These are phyloP conservation scores for Hippophae rhamnoides DNA, from an alignment of 306 rosid genomes.

Conservation along the genomic window DNA sequence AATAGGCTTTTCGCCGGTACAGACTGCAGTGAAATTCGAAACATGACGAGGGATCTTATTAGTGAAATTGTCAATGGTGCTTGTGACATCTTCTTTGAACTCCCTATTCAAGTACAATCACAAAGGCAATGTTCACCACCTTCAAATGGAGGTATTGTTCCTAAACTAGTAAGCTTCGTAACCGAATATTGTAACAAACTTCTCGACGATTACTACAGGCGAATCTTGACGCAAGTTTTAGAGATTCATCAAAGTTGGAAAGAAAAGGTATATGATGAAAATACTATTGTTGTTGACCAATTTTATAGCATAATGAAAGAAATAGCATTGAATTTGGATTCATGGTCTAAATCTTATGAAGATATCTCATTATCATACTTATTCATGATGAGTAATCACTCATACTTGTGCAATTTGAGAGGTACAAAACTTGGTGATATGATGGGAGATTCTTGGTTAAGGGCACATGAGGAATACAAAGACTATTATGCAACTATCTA, in stretches of 20 bases:
- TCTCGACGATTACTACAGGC: constrained; percentile 44
- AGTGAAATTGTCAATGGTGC: constrained; percentile 49
- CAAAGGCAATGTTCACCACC: constrained; percentile 65
- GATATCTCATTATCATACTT: constrained; percentile 54
- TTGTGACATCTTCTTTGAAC: constrained; percentile 61
- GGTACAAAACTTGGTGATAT: constrained; percentile 57
- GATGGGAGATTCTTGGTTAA: constrained; percentile 83
- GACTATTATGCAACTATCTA: constrained; percentile 72
- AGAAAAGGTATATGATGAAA: constrained; percentile 31
- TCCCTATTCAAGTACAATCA: constrained; percentile 67
- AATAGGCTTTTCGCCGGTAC: constrained; percentile 53
- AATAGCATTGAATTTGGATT: constrained; percentile 56
- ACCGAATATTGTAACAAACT: constrained; percentile 58
- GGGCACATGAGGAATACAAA: constrained; percentile 64
- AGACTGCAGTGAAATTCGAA: constrained; percentile 51
- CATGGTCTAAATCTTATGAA: constrained; percentile 68
- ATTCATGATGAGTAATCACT: constrained; percentile 94
- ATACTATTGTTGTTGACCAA: constrained; percentile 30
- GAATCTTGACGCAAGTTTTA: constrained; percentile 51
- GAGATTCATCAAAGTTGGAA: constrained; percentile 61
- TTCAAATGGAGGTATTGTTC: constrained; percentile 56
- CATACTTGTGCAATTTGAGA: constrained; percentile 53
- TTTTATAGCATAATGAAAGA: constrained; percentile 47
- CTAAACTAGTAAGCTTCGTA: constrained; percentile 56
- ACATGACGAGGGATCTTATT: constrained; percentile 57